Evolutionary conservation across 371 early-diverging fungal genomes (phyloP), one percentile per base, ranked within the genome.

Genomic region (Fennellomyces sp.): DNA sequence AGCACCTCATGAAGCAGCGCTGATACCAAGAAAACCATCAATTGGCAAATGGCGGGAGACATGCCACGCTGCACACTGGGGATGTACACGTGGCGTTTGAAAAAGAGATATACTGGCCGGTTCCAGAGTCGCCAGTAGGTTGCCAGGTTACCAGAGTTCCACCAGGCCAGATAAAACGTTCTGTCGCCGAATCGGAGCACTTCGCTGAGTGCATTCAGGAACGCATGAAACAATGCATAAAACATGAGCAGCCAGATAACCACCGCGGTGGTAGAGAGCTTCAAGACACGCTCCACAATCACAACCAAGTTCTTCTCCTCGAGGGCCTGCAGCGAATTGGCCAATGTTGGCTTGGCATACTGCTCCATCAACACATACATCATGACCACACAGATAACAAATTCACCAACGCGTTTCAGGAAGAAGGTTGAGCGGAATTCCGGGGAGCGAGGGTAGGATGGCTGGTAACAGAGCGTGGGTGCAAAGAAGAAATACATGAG

Each of bases 61-160:
- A 80, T 58, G 15, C 88, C 88, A n/a, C 65, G 57, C 31, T 72
- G 75, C 10, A 80, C 81, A 30, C 70, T 64, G 21, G 81, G 81
- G 12, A 94, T 68, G 73, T 93, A 93, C 5, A 95, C 83, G 68
- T 96, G 96, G 1, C 96, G 86, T 71, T 96, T 96, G 70, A 92
- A 88, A 67, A 87, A 91, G 33, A 85, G 80, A 77, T 94, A 89
- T 17, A 96, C 92, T 0, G 95, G 96, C 56, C 86, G 74, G 75
- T 96, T 96, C 96, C 96, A 96, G 23, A 91, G 76, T 29, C 93
- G 81, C 95, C 95, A 95, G 75, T 96, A 96, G 35, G 84, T 84
- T 10, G 85, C 88, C 55, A 96, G 75, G 26, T 91, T 90, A 15
- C 83, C 82, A 1, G 91, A 86, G 74, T 96, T 96, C 96, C 96